Evolutionary conservation across 495 filamentous ascomycete genomes (phyloP).

Genomic region (Podospora fimiseda): DNA sequence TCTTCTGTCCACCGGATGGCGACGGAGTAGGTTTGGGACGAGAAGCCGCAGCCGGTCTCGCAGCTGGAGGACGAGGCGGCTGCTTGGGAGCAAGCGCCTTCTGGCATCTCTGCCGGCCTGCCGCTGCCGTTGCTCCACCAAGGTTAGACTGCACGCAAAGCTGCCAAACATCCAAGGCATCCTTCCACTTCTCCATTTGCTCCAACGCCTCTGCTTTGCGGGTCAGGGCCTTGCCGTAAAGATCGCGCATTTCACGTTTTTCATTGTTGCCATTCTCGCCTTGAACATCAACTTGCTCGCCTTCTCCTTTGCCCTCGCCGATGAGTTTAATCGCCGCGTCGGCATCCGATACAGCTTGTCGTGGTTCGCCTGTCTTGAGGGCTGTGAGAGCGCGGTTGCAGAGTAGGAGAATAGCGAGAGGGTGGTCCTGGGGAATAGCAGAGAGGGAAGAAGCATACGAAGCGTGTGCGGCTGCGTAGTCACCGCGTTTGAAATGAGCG

Average conservation of each 20-base stretch:
- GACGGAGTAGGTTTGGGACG: constrained; percentile 30
- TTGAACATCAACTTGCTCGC: constrained; percentile 65
- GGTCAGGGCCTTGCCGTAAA: constrained; percentile 85
- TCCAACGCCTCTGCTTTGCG: constrained; percentile 94
- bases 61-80: constrained; percentile 8
- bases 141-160: constrained; percentile 75
- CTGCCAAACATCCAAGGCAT: constrained; percentile 75
- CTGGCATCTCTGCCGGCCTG: constrained; percentile 85
- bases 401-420: constrained; percentile 74
- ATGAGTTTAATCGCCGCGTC: constrained; percentile 76
- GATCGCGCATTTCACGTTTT: constrained; percentile 81
- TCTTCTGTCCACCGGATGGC: constrained; percentile 20
- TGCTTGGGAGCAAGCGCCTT: constrained; percentile 64
- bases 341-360: constrained; percentile 74
- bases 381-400: constrained; percentile 88
- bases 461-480: constrained; percentile 78
- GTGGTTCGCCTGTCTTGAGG: constrained; percentile 84
- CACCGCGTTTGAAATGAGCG: constrained; percentile 86
- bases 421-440: constrained; percentile 72
- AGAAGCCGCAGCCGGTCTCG: constrained; percentile 40
- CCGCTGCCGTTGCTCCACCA: constrained; percentile 73
- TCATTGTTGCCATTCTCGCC: constrained; percentile 48
- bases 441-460: constrained; percentile 71
- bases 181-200: constrained; percentile 87
- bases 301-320: constrained; percentile 68